A percentile compares a stretch with the other conserved stretches of the same genome.
phyloP scores from a whole-genome alignment of 257 asterid species.

The Przewalskia tangutica region DNA sequence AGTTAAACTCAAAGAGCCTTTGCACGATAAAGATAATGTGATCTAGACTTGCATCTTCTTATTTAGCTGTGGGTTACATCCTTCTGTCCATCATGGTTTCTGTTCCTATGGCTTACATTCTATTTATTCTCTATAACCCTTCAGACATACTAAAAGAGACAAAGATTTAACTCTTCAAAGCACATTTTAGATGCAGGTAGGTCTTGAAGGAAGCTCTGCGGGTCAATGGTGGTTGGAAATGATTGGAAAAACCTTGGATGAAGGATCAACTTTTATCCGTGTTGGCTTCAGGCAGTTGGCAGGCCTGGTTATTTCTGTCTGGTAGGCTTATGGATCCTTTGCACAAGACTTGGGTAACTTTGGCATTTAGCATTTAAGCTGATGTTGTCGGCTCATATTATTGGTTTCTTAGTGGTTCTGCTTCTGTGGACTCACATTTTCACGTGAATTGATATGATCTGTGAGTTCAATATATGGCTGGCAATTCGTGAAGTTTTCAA shows the following conservation, averaged over 20 bases:
- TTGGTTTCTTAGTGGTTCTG: not conserved
- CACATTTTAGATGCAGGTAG: constrained; percentile 56
- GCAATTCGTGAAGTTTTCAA: not conserved
- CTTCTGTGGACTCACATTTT: not conserved
- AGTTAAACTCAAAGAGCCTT: not conserved
- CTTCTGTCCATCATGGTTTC: not conserved
- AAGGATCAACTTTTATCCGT: constrained; percentile 72
- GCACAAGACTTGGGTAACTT: not conserved
- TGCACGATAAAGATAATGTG: not conserved
- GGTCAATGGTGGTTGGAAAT: constrained; percentile 98
- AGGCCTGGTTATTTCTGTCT: constrained; percentile 84
- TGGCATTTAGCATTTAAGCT: not conserved
- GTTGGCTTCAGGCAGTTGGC: constrained; percentile 99
- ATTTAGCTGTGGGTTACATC: not conserved
- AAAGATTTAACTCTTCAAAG: not conserved
- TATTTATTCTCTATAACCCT: not conserved
- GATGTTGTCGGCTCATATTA: not conserved
- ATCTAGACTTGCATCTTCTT: not conserved
- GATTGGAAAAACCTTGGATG: constrained; percentile 88
- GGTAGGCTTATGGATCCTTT: constrained; percentile 40
- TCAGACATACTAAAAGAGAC: not conserved
- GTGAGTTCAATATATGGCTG: not conserved
- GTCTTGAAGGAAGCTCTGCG: constrained; percentile 91
- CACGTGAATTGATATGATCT: not conserved
- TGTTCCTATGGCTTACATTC: not conserved